phyloP scores from a whole-genome alignment of 495 filamentous ascomycete genomes.

The Penicillium macrosclerotiorum region DNA sequence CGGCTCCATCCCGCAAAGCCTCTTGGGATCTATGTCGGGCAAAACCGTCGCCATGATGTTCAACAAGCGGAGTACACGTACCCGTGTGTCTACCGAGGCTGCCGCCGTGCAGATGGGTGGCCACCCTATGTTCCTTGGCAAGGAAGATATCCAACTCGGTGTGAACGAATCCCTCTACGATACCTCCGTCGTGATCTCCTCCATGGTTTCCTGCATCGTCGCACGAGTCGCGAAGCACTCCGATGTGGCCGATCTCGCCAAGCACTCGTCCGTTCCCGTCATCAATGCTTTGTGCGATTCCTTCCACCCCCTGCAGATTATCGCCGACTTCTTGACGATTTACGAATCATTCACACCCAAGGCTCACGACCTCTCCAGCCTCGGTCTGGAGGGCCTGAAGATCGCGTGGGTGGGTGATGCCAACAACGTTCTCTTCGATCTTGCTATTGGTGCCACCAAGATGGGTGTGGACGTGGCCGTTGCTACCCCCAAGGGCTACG shows the following conservation, averaged over 20 bases:
- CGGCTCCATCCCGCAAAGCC: constrained; percentile 55
- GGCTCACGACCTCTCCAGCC: constrained; percentile 40
- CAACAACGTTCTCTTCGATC: constrained; percentile 94
- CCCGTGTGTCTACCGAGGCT: constrained; percentile 86
- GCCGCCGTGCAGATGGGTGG: constrained; percentile 81
- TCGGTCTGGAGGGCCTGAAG: constrained; percentile 78
- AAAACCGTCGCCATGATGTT: constrained; percentile 94
- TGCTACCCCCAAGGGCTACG: constrained; percentile 80
- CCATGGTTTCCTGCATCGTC: constrained; percentile 88
- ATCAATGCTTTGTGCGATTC: constrained; percentile 91
- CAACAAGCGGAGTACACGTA: constrained; percentile 90
- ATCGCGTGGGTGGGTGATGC: constrained; percentile 96
- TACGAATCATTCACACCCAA: constrained; percentile 65
- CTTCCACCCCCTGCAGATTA: constrained; percentile 87
- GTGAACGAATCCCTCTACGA: constrained; percentile 94
- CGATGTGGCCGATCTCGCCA: constrained; percentile 75
- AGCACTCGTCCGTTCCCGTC: constrained; percentile 80
- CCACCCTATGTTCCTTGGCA: constrained; percentile 93
- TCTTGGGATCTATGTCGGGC: constrained; percentile 59
- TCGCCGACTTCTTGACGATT: constrained; percentile 91
- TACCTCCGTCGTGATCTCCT: constrained; percentile 83
- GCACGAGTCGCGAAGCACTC: constrained; percentile 82
- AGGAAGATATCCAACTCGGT: constrained; percentile 92
- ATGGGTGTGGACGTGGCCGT: constrained; percentile 82
- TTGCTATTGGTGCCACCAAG: constrained; percentile 81